Conservation (phyloP, 192 early-diverging fungal species). For the Bifiguratus adelaidae region DNA sequence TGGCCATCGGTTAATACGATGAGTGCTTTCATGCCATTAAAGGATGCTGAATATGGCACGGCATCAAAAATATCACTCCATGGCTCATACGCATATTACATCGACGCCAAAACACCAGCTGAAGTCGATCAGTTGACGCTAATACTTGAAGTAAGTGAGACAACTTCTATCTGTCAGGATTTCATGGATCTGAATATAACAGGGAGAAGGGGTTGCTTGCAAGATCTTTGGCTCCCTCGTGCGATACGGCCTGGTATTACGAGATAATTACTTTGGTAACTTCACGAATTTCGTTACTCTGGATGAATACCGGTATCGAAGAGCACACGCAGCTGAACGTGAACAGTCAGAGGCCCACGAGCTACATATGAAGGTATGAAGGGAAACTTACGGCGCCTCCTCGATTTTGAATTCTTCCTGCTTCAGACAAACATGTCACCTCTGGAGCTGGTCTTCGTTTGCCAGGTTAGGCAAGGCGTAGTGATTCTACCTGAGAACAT, state of each 20-base stretch:
- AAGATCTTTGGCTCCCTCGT: slow-evolving; percentile 60
- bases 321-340: slow-evolving; percentile 14
- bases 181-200: too few species aligned
- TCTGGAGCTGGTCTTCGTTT: slow-evolving; percentile 25
- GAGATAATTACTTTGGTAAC: slow-evolving; percentile 62
- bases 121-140: slow-evolving; percentile 42
- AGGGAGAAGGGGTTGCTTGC: slow-evolving; percentile 43
- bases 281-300: slow-evolving; percentile 44
- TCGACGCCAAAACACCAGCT: slow-evolving; percentile 21
- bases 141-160: slow-evolving; percentile 27
- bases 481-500: slow-evolving; percentile 45
- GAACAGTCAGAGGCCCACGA: slow-evolving; percentile 14
- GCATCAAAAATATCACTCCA: slow-evolving; percentile 29
- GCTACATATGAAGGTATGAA: slow-evolving; percentile 4
- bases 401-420: neutral
- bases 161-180: too few species aligned
- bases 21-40: slow-evolving; percentile 43
- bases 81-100: slow-evolving; percentile 44
- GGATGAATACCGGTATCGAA: slow-evolving; percentile 48
- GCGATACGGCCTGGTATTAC: slow-evolving; percentile 52
- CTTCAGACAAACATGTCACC: neutral
- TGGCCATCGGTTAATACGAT: slow-evolving; percentile 53
- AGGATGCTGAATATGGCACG: slow-evolving; percentile 32
- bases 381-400: neutral
- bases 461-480: slow-evolving; percentile 29